Percentiles rank a stretch among this genome's conserved stretches.
Evolutionary conservation across 129 eudicot genomes (phyloP).

Genomic region (Centella asiatica): DNA sequence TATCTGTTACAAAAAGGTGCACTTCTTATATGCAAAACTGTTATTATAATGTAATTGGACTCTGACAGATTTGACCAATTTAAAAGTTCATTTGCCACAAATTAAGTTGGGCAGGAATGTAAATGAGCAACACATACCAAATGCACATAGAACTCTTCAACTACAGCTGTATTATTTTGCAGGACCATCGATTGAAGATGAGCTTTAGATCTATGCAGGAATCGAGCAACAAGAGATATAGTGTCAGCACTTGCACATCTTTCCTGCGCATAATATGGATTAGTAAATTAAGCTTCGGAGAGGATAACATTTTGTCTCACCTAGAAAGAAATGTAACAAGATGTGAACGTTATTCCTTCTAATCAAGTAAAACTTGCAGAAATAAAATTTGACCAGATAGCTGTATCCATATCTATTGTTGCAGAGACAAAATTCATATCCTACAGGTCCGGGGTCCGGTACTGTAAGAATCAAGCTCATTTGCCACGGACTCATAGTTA

Average conservation of each 20-base stretch:
- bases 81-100: too few species aligned
- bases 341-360: not conserved
- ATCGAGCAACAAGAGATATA: conserved; percentile 72
- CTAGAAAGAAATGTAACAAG: not conserved
- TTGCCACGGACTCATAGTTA: too few species aligned
- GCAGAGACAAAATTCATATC: too few species aligned
- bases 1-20: too few species aligned
- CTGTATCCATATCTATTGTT: too few species aligned
- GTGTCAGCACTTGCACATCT: conserved; percentile 95
- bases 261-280: conserved; percentile 57
- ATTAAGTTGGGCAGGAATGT: not conserved
- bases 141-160: conserved; percentile 80
- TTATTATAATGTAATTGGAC: too few species aligned
- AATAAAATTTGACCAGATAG: too few species aligned
- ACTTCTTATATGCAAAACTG: too few species aligned
- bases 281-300: not conserved
- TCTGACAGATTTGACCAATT: too few species aligned
- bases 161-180: conserved; percentile 52
- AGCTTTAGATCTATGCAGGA: conserved; percentile 71
- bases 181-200: conserved; percentile 83
- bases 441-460: too few species aligned
- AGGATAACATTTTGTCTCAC: not conserved
- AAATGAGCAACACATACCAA: conserved; percentile 42
- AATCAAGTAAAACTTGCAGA: not conserved
- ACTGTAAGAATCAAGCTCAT: too few species aligned